Evolutionary conservation across 805 yeast genomes (phyloP).

Genomic region (Metschnikowia proteae): DNA sequence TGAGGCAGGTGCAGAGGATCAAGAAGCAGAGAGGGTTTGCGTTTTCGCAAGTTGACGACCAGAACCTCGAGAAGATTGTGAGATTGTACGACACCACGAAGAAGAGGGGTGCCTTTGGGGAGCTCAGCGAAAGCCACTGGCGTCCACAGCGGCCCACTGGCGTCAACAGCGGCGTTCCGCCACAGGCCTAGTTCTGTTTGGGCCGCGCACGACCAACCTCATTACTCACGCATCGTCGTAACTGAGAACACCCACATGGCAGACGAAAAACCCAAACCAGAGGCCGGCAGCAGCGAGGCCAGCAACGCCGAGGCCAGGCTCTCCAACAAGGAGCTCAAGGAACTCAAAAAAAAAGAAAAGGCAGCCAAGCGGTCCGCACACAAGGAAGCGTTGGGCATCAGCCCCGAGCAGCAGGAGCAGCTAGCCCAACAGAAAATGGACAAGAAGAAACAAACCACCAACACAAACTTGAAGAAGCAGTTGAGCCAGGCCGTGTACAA

Average conservation of each 20-base stretch:
- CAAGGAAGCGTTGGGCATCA: slow-evolving; percentile 62
- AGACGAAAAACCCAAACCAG: slow-evolving; percentile 5
- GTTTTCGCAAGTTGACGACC: slow-evolving; percentile 86
- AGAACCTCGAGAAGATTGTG: slow-evolving; percentile 86
- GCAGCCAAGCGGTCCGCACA: slow-evolving; percentile 90
- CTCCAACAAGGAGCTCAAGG: slow-evolving; percentile 81
- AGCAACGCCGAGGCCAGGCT: slow-evolving; percentile 23
- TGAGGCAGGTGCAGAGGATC: slow-evolving; percentile 97
- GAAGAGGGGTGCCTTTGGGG: slow-evolving; percentile 70
- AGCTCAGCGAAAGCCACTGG: slow-evolving; percentile 29
- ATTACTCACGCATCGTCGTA: not conserved
- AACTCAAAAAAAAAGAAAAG: slow-evolving; percentile 81
- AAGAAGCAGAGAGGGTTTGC: slow-evolving; percentile 98
- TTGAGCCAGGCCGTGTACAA: slow-evolving; percentile 48
- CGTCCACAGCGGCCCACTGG: too few species aligned
- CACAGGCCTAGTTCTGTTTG: too few species aligned
- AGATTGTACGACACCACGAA: slow-evolving; percentile 94
- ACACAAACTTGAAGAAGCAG: slow-evolving; percentile 51
- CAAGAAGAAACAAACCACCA: slow-evolving; percentile 39
- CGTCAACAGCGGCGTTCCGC: too few species aligned
- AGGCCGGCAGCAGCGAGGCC: slow-evolving; percentile 1
- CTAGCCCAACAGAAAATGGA: slow-evolving; percentile 41
- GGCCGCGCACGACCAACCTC: not conserved
- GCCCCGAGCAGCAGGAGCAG: slow-evolving; percentile 43
- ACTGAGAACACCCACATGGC: slow-evolving; percentile 6